Conservation (phyloP, 257 asterid species). For the Nicotiana tomentosiformis region DNA sequence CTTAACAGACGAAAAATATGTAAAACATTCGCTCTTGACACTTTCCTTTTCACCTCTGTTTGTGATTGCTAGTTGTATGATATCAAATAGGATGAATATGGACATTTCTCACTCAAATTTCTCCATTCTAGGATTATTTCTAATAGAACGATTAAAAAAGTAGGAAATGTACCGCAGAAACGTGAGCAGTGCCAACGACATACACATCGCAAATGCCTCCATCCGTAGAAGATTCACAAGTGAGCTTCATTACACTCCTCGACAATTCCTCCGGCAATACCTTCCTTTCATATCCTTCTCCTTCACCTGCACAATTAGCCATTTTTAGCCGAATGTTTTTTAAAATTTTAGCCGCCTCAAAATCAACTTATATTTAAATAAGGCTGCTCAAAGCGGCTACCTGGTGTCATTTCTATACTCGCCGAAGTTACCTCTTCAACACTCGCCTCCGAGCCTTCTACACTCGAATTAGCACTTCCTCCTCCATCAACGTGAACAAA, state of each 20-base stretch:
- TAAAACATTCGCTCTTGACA: background rate
- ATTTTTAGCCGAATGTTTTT: background rate
- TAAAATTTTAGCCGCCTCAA: no score
- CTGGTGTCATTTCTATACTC: no score
- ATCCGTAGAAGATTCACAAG: constrained; percentile 61
- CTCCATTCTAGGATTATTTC: background rate
- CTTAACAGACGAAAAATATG: background rate
- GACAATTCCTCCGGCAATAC: constrained; percentile 65
- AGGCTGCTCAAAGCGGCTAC: no score
- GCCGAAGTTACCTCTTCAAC: background rate
- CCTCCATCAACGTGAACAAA: constrained; percentile 37
- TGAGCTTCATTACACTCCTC: constrained; percentile 49
- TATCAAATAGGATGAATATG: background rate
- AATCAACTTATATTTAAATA: no score
- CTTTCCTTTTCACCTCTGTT: background rate
- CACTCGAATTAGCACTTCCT: background rate
- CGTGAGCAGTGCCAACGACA: constrained; percentile 90
- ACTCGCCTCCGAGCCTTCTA: constrained; percentile 6
- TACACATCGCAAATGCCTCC: constrained; percentile 82
- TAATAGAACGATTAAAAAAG: background rate
- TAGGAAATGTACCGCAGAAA: constrained; percentile 49
- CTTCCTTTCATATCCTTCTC: constrained; percentile 35
- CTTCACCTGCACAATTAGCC: background rate
- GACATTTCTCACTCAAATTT: background rate
- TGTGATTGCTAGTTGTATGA: background rate